These are phyloP conservation scores for Linum usitatissimum DNA, from an alignment of 345 rosid species.

Conservation along the genomic window DNA sequence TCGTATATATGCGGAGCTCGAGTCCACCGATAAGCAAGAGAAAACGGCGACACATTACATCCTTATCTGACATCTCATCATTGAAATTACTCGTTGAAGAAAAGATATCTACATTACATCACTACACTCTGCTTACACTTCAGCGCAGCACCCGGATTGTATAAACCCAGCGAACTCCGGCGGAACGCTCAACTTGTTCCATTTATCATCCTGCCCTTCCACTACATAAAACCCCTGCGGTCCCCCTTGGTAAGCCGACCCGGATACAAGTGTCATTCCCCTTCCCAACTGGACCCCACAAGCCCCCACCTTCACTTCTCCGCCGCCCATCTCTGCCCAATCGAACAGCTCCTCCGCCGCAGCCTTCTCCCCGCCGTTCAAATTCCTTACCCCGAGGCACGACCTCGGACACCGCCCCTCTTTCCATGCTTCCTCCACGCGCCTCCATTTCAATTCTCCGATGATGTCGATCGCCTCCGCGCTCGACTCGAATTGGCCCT, in stretches of 20 bases:
- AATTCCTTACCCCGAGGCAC: slow-evolving; percentile 9
- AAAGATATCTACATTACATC: too few species aligned
- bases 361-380: not conserved
- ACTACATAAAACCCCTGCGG: slow-evolving; percentile 31
- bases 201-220: slow-evolving; percentile 27
- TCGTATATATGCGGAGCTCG: too few species aligned
- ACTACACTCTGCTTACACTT: slow-evolving; percentile 20
- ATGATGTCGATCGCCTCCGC: slow-evolving; percentile 16
- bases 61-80: too few species aligned
- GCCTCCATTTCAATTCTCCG: slow-evolving; percentile 36
- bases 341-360: not conserved
- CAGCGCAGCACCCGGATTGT: slow-evolving; percentile 50
- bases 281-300: slow-evolving; percentile 28
- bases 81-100: too few species aligned
- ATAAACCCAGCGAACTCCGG: slow-evolving; percentile 39
- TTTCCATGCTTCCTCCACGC: slow-evolving; percentile 38
- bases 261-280: slow-evolving; percentile 28
- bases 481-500: slow-evolving; percentile 38
- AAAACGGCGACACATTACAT: too few species aligned
- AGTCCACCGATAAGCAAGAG: too few species aligned
- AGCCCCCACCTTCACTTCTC: slow-evolving; percentile 26
- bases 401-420: slow-evolving; percentile 28
- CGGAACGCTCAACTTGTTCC: slow-evolving; percentile 24
- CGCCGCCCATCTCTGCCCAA: slow-evolving; percentile 6
- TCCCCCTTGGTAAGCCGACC: slow-evolving; percentile 43